Base-by-base conservation (phyloP, 495 filamentous ascomycete species). In the Talaromyces stipitatus region DNA sequence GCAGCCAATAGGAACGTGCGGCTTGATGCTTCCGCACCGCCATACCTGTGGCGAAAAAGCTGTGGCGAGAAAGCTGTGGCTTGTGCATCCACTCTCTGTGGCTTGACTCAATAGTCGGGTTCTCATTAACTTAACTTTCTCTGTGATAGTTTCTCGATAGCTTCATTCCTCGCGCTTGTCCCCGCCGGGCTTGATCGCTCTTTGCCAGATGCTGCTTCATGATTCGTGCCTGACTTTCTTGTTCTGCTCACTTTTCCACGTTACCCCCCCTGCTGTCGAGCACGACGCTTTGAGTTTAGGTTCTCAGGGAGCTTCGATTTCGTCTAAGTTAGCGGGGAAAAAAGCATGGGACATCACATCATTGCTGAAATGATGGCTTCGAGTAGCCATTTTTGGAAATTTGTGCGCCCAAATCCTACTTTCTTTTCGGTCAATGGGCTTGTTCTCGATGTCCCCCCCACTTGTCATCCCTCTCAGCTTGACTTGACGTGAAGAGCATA, bases 51-150 rank as follows among this genome's bases (percentile, higher is more conserved):
- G 56, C 55, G 56, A 11, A 29, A 26, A 36, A 50, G 58, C 50
- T 64, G 65, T 65, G 57, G 56, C 55, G 56, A 11, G 33, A 26
- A 36, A 50, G 58, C 50, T 64, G 65, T 65, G 63, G 60, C 61
- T 59, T 38, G 52, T 30, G 48, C 12, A 22, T 47, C 43, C 43
- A 18, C 28, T 18, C 53, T 28, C 51, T 59, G 65, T 65, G 65
- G 65, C 65, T 67, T 61, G 60, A 66, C 62, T 55, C 60, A 48
- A 48, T 48, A 48, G 45, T 48, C 30, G 12, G 30, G n/a, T n/a
- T n/a, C n/a, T n/a, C 30, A 12, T 33, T 12, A 33, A 12, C 30
- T 33, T 29, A 50, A 11, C 24, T 8, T 48, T 14, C 22, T 48
- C 23, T 5, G 22, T 14, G 53, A 36, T 55, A 45, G 36, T 46